Evolutionary conservation across 768 basidiomycete genomes (phyloP).

Genomic region (Lentinula sp.): DNA sequence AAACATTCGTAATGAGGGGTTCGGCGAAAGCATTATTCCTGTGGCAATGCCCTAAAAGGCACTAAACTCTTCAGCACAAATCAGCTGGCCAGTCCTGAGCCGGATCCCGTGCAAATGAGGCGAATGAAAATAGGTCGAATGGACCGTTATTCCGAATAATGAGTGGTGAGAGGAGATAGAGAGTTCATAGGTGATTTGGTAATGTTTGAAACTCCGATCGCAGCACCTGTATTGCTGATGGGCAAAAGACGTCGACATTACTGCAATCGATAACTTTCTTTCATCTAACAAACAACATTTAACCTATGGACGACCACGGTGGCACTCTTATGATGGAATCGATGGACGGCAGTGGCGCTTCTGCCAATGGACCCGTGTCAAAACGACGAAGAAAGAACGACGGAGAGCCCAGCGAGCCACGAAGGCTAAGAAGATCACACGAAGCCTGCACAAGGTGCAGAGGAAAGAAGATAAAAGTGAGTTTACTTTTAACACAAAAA

Average conservation of each 20-base stretch:
- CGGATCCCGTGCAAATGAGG: too few relatives aligned
- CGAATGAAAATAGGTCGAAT: too few relatives aligned
- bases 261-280: neutral
- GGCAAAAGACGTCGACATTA: neutral
- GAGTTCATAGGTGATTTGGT: neutral
- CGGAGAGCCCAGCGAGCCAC: conserved; percentile 57
- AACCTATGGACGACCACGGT: neutral
- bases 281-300: neutral
- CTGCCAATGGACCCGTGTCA: conserved; percentile 36
- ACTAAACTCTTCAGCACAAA: too few relatives aligned
- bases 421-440: conserved; percentile 81
- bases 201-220: neutral
- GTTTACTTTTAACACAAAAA: conserved; percentile 31
- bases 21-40: too few relatives aligned
- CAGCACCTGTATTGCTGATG: neutral
- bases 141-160: too few relatives aligned
- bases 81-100: too few relatives aligned
- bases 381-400: conserved; percentile 60
- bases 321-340: conserved; percentile 61
- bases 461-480: conserved; percentile 94
- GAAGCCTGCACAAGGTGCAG: conserved; percentile 91
- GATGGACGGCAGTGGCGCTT: conserved; percentile 36
- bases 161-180: neutral
- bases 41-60: too few relatives aligned
- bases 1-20: too few relatives aligned